A percentile compares a stretch with the other conserved stretches of the same genome.
phyloP scores from a whole-genome alignment of 164 flowering plant species.

The Chimonanthus salicifolius region DNA sequence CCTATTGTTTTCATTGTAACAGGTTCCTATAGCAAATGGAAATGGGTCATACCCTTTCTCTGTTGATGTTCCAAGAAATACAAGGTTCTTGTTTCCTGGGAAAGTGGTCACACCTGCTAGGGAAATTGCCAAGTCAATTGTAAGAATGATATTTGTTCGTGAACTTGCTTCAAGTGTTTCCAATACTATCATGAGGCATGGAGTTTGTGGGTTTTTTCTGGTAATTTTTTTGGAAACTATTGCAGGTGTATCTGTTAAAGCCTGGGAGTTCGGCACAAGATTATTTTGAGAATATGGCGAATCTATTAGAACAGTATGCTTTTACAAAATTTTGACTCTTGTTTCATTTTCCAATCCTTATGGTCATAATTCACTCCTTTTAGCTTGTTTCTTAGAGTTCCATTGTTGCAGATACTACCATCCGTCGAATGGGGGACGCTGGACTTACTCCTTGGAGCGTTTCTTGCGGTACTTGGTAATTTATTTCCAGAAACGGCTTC shows the following conservation, averaged over 20 bases:
- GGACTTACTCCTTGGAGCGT: slow-evolving; percentile 91
- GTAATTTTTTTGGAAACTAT: slow-evolving; percentile 11
- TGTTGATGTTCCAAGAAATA: slow-evolving; percentile 87
- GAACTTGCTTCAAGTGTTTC: neutral
- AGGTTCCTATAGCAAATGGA: slow-evolving; percentile 98
- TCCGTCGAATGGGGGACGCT: slow-evolving; percentile 99
- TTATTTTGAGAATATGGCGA: slow-evolving; percentile 84
- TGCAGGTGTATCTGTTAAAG: slow-evolving; percentile 81
- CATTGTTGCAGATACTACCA: slow-evolving; percentile 74
- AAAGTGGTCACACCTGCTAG: slow-evolving; percentile 65
- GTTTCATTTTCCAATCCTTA: slow-evolving; percentile 7
- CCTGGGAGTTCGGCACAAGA: slow-evolving; percentile 72
- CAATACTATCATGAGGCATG: neutral
- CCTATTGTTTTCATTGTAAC: slow-evolving; percentile 11
- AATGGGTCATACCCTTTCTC: slow-evolving; percentile 81
- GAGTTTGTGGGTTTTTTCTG: neutral
- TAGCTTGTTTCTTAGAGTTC: slow-evolving; percentile 3
- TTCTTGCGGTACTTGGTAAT: slow-evolving; percentile 74
- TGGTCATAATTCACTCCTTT: slow-evolving; percentile 4
- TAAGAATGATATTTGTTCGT: slow-evolving; percentile 33
- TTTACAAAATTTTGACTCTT: slow-evolving; percentile 23
- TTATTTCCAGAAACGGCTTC: slow-evolving; percentile 73
- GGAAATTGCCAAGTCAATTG: slow-evolving; percentile 87
- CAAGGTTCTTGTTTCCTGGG: slow-evolving; percentile 87
- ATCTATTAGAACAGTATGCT: slow-evolving; percentile 94